Conservation (phyloP, 2,329 filamentous ascomycete species). For the Fusarium verrucosum region DNA sequence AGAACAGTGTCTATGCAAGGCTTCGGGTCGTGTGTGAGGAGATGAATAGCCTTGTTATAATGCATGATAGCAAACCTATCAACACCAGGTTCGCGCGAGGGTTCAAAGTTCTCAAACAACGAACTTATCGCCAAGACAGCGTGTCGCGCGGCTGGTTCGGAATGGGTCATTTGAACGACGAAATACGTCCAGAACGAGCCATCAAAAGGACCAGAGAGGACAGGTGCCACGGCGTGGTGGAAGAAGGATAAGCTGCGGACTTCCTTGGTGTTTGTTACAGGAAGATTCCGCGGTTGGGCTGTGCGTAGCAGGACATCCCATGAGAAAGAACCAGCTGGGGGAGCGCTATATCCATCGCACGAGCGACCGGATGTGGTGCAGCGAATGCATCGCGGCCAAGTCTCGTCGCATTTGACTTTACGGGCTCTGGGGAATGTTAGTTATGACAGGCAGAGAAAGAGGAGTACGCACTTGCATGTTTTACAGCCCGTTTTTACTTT, state of each 20-base stretch:
- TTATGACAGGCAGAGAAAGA: neutral
- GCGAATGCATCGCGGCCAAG: constrained; percentile 59
- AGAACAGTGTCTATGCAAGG: constrained; percentile 49
- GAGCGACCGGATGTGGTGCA: constrained; percentile 62
- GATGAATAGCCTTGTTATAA: constrained; percentile 54
- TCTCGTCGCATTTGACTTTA: constrained; percentile 67
- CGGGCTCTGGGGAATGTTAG: constrained; percentile 54
- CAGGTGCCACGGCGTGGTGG: constrained; percentile 49
- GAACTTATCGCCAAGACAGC: constrained; percentile 53
- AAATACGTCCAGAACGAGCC: constrained; percentile 55
- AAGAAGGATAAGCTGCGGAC: constrained; percentile 52
- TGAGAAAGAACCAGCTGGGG: constrained; percentile 43
- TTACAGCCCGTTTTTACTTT: constrained; percentile 60
- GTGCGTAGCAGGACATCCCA: constrained; percentile 51
- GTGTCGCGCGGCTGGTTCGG: constrained; percentile 52
- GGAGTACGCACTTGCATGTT: constrained; percentile 61
- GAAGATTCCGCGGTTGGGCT: constrained; percentile 30
- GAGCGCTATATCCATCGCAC: constrained; percentile 64
- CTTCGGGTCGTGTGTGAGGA: constrained; percentile 40
- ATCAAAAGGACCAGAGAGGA: constrained; percentile 50
- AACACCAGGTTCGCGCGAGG: neutral
- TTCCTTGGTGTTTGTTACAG: constrained; percentile 40
- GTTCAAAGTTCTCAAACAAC: constrained; percentile 50
- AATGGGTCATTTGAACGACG: constrained; percentile 50
- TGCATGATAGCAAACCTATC: constrained; percentile 49